Evolutionary conservation across 352 stramenopile species (phyloP).

Genomic region (Thalassiosira delicatula): DNA sequence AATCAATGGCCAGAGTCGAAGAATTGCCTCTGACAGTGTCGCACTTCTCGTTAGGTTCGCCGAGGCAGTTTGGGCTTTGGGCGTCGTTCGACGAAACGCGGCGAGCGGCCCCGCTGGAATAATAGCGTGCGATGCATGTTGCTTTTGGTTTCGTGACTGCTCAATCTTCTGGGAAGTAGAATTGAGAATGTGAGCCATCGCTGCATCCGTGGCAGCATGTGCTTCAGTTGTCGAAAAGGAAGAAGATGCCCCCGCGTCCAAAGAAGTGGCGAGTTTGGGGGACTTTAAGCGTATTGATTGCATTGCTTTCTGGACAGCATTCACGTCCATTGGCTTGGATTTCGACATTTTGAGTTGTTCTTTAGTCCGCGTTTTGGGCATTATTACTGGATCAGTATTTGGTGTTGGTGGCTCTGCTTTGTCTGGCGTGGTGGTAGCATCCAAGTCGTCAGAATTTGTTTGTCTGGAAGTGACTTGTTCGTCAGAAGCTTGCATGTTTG

Average conservation of each 20-base stretch:
- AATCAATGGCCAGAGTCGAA: constrained; percentile 63
- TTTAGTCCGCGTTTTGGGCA: neutral
- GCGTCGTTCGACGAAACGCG: constrained; percentile 67
- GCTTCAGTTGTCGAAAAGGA: constrained; percentile 24
- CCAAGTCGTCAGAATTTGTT: constrained; percentile 1
- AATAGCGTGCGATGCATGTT: constrained; percentile 57
- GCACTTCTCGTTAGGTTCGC: constrained; percentile 69
- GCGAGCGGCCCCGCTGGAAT: constrained; percentile 66
- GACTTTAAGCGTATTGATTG: constrained; percentile 59
- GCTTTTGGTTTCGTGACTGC: constrained; percentile 24
- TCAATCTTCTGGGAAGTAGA: constrained; percentile 37
- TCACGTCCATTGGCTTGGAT: constrained; percentile 34
- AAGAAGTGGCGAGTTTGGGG: constrained; percentile 46
- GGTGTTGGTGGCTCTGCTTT: neutral
- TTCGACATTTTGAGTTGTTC: constrained; percentile 2
- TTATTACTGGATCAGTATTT: neutral
- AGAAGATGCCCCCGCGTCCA: constrained; percentile 50
- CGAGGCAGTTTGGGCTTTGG: constrained; percentile 69
- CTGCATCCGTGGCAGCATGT: constrained; percentile 16
- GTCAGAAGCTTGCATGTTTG: neutral
- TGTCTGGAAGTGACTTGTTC: too few relatives aligned
- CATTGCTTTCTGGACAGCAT: constrained; percentile 57
- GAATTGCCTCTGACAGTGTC: constrained; percentile 75
- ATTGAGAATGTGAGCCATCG: constrained; percentile 38
- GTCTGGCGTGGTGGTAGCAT: neutral